Base-by-base conservation (phyloP, 352 stramenopile species). In the Globisporangium alternatum region DNA sequence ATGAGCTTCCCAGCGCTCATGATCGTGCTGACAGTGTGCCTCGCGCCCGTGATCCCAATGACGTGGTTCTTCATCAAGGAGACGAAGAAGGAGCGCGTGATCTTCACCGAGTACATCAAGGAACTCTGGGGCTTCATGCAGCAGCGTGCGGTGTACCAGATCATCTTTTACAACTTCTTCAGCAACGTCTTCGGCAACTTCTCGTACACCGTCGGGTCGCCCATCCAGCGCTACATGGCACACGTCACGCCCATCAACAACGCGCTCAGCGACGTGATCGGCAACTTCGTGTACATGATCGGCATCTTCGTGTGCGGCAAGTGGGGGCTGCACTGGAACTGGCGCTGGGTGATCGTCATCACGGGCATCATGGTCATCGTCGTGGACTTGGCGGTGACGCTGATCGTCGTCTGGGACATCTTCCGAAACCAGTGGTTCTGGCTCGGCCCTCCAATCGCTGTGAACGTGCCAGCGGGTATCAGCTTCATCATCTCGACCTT, bases 51-150 rank as follows among this genome's bases (percentile, higher is more conserved):
- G 6, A 56, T 87, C 13, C 74, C 77, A 2, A 59, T 68, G n/a
- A 82, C 74, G 30, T 85, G 77, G 71, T 81, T 81, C 62, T 72
- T 76, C 21, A 82, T 87, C 53, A 72, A 74, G 52, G 78, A 87
- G 37, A 74, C 79, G 57, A 84, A 88, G 67, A 56, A 56, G 28
- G 28, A 54, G 2, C 71, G 67, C 12, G 41, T 61, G 19, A 19
- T 71, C 37, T 76, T 88, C 39, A 52, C 25, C 3, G 41, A 74
- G 58, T 86, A 86, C 66, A 74, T 86, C 4, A 56, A 43, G 13
- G 64, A 62, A 0, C 61, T 86, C 6, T 86, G 75, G 69, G 47
- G 64, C 3, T 5, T 47, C 15, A 3, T 47, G 15, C 41, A 47
- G 41, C 1, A 55, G 52, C 75, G 77, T n/a, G 69, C 76, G 2